Base-by-base conservation (phyloP, 805 yeast genomes). In the Kodamaea leandrae region DNA sequence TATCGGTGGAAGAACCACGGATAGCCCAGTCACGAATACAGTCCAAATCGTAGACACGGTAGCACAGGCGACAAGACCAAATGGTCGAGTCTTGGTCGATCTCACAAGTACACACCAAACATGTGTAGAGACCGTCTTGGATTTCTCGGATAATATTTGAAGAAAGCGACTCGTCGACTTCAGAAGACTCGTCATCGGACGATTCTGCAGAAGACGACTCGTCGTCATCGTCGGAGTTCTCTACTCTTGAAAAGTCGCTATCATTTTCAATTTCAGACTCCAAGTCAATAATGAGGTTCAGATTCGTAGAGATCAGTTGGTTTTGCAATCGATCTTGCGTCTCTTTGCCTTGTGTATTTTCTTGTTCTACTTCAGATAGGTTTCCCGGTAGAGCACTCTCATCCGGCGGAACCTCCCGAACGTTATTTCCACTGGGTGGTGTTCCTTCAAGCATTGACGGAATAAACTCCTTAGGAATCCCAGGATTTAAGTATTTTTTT, bases 21-120 rank as follows among this genome's bases (percentile, higher is more conserved):
- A 66, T 60, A 2, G 96, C 91, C 99, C 99, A 93, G 49, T 83
- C 87, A 37, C 76, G 66, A 33, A 89, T 83, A 65, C 99, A 91
- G 10, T 79, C 81, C 33, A 88, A 68, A 57, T 91, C 96, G 56
- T 87, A 91, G 1, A 85, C 95, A 44, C 97, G 69, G 55, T 66
- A 83, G 58, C 99, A 91, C 19, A 71, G 66, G 6, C 63, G 59
- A 58, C 99, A 91, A 5, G 88, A 75, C 93, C 96, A 93, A 40
- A 89, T 71, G 34, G 71, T 64, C 16, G 89, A 80, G 9, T 68
- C 63, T 3, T 77, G 70, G 38, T 81, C 86, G 45, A 91, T 74
- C 48, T 87, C 91, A 26, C 85, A 82, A 0, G 96, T 86, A 62
- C 99, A 91, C 9, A 91, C 87, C 58, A 91, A 70, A 63, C 99